These are phyloP conservation scores for Crithidia expoeki DNA, from an alignment of 208 protist genomes.

Conservation along the genomic window DNA sequence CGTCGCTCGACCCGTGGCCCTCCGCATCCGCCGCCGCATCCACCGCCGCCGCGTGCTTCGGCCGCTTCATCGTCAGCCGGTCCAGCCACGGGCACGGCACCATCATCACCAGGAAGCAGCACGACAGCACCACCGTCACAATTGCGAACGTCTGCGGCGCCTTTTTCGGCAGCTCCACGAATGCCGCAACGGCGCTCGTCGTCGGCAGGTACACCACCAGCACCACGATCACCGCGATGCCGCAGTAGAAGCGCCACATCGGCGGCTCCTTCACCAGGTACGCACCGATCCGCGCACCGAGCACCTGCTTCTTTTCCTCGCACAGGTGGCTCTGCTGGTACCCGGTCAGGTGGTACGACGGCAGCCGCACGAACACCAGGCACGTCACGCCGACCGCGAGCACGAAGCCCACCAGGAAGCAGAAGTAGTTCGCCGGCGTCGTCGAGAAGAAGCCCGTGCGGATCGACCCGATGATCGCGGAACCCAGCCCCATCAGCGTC, in stretches of 20 bases:
- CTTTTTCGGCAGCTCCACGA: constrained; percentile 27
- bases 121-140: constrained; percentile 29
- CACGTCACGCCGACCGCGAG: constrained; percentile 21
- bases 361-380: constrained; percentile 53
- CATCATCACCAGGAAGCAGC: constrained; percentile 26
- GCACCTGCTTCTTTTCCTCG: constrained; percentile 38
- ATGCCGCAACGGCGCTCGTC: constrained; percentile 48
- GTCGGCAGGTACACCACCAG: constrained; percentile 59
- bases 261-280: constrained; percentile 62
- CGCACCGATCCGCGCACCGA: constrained; percentile 36
- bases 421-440: constrained; percentile 35
- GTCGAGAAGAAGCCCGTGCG: constrained; percentile 40
- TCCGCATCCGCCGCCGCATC: too few species aligned
- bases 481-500: constrained; percentile 65
- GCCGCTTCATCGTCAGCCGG: not conserved
- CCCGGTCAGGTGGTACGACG: constrained; percentile 59
- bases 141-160: constrained; percentile 47
- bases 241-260: constrained; percentile 54
- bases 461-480: constrained; percentile 43
- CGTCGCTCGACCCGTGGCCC: constrained; percentile 47
- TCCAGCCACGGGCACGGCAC: constrained; percentile 34
- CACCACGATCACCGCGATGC: constrained; percentile 48
- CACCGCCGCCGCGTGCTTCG: not conserved
- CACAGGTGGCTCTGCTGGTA: constrained; percentile 40
- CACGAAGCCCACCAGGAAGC: constrained; percentile 44